Evolutionary conservation across 345 rosid genomes (phyloP), one percentile per base, ranked within the genome.

Genomic region (Gossypium thurberi): DNA sequence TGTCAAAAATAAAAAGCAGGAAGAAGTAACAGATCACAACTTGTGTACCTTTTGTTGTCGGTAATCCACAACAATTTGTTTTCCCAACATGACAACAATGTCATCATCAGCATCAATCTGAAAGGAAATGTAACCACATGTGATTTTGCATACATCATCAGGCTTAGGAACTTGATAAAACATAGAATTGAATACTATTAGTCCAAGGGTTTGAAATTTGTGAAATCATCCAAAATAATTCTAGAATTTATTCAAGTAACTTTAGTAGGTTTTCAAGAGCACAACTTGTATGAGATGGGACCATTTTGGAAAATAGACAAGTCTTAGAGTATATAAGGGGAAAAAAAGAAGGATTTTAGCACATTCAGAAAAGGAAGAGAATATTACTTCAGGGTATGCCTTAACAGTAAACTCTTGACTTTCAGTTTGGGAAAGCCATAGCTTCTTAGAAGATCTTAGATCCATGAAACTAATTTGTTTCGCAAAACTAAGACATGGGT

Each of bases 41-140:
- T 74, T 37, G 18, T 20, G 62, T 86, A 95, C 99, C 98, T 91
- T 92, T 63, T 88, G 88, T 60, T 81, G 88, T 76, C 50, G 94
- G 78, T 89, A 91, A 81, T 89, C 93, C 77, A 70, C 84, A 70
- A 86, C 74, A 50, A 95, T 83, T 78, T 87, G 95, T 71, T 85
- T 88, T 76, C 86, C 89, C 76, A 95, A 83, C 88, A 88, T 80
- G 72, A 57, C 65, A 72, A 85, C 76, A 65, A 92, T 76, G 74
- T 86, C 97, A 81, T 87, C 87, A 81, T 85, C 94, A 73, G 89
- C 87, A 78, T 87, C 88, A 72, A 86, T 86, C 99, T 95, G 89
- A 63, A 81, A 75, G 69, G 47, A 78, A 70, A 77, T 20, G 10
- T 60, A 69, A 62, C 20, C 37, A 72, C 26, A 50, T 57, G 48